phyloP scores from a whole-genome alignment of 805 yeast genomes.

The Danielia oregonensis region DNA sequence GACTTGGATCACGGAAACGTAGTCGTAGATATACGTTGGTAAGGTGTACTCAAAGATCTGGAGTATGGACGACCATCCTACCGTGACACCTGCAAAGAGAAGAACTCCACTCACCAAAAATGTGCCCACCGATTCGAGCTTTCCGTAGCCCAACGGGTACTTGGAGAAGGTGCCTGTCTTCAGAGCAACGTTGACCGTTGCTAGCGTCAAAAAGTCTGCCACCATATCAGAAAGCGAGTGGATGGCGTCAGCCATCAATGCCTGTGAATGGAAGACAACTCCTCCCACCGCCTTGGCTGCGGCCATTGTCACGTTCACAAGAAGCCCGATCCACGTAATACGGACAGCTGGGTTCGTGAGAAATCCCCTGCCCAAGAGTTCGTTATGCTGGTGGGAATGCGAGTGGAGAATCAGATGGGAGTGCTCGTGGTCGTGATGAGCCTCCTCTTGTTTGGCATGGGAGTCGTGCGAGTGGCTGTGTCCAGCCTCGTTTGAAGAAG shows the following conservation, averaged over 20 bases:
- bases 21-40: slow-evolving; percentile 59
- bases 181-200: slow-evolving; percentile 77
- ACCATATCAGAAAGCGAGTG: slow-evolving; percentile 90
- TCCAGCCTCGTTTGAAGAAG: no score
- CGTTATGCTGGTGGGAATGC: slow-evolving; percentile 37
- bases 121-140: slow-evolving; percentile 89
- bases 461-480: slow-evolving; percentile 6
- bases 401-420: slow-evolving; percentile 36
- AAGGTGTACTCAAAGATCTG: slow-evolving; percentile 64
- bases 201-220: slow-evolving; percentile 83
- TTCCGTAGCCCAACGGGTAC: slow-evolving; percentile 90
- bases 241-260: slow-evolving; percentile 89
- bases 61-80: slow-evolving; percentile 80
- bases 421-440: slow-evolving; percentile 32
- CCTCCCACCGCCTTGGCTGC: slow-evolving; percentile 87
- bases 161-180: slow-evolving; percentile 51
- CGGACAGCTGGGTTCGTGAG: slow-evolving; percentile 76
- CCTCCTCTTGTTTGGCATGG: no score
- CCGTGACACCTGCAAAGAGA: slow-evolving; percentile 82
- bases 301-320: slow-evolving; percentile 84
- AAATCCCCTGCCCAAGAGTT: slow-evolving; percentile 29
- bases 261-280: slow-evolving; percentile 87
- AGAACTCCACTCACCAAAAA: slow-evolving; percentile 80
- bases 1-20: slow-evolving; percentile 44
- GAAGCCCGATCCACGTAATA: slow-evolving; percentile 87